Base-by-base conservation (phyloP, 1,139 yeast genomes). In the Yamadazyma siamensis region DNA sequence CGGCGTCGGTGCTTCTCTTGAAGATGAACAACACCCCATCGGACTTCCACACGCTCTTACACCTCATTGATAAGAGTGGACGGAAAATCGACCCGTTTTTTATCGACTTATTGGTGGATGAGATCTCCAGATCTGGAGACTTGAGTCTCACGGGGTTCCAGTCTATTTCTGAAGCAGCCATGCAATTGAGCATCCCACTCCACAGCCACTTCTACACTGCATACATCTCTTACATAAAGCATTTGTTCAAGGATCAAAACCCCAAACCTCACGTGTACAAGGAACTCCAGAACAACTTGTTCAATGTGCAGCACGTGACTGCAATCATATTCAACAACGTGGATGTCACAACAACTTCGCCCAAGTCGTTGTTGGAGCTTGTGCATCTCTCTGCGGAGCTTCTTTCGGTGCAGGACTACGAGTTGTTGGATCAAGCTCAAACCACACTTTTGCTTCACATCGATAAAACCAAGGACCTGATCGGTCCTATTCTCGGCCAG, bases 231-330 rank as follows among this genome's bases (percentile, higher is more conserved):
- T 58, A 61, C 33, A 43, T 65, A 8, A 69, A 65, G 31, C 33
- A 41, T 3, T 34, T 65, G 10, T 67, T 52, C 36, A 40, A 36
- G 3, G 55, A 56, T 4, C 32, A 39, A 1, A 47, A 52, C 8
- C 72, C 71, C 0, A 40, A 43, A 16, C 53, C 56, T 3, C 74
- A 68, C 39, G 70, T 66, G 39, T 65, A 55, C 43, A 36, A 51
- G 31, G 44, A 63, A 35, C 36, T 50, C 23, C 62, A 65, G 20
- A 44, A 46, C 25, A 64, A 52, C 39, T 38, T 65, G 14, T 57
- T 57, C 25, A 41, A 60, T 17, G 48, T 65, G 4, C 70, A 64
- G 34, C 22, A 32, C 4, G 23, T 27, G 6, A 35, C 35, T 9
- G 27, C 23, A 11, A 15, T 11, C 4, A 14, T 41, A 4, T n/a